Evolutionary conservation across 1,284 basidiomycete genomes (phyloP), one percentile per base, ranked within the genome.

Genomic region (Tranzscheliella williamsii): DNA sequence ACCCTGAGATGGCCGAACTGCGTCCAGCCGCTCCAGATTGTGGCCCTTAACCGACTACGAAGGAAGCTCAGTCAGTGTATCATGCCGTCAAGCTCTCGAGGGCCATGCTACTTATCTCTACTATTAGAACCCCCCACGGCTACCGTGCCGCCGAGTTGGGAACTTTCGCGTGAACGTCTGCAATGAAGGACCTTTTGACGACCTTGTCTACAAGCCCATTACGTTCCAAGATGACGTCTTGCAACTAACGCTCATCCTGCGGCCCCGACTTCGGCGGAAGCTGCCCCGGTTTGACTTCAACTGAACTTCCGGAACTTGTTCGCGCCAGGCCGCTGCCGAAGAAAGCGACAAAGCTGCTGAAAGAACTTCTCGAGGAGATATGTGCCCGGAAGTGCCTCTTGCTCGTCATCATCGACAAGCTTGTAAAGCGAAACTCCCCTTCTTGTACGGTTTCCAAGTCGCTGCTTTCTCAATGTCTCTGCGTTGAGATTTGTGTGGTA

Each of bases 31-130:
- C 85, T 99, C 42, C 89, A 91, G 75, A 89, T 88, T 58, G 93
- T 94, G 38, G 84, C 97, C 21, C 86, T 97, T 57, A 92, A 91
- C 4, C 88, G 92, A 27, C 84, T 98, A n/a, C 87, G 98, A 68
- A 87, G 87, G 46, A 91, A 95, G 79, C 86, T 97, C 43, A 89
- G 90, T 6, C 89, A 97, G 89, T 98, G 16, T 97, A 98, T 80
- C 88, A 88, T 38, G 87, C 88, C 9, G 87, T 98, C 81, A 88
- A 87, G 70, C 67, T 77, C 13, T 51, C 56, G 44, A 63, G 69
- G 47, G 64, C 76, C 30, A 71, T 77, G 67, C 55, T 74, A 48
- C 73, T 77, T 37, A 72, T 77, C 34, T 67, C 66, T 2, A 63
- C 73, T 15, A 75, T 77, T 67, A 68, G 76, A 57, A 71, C 66